Percentiles rank a stretch among this genome's conserved stretches.
These are phyloP conservation scores for Blastocystis sp. DNA, from an alignment of 352 stramenopile genomes.

Conservation along the genomic window DNA sequence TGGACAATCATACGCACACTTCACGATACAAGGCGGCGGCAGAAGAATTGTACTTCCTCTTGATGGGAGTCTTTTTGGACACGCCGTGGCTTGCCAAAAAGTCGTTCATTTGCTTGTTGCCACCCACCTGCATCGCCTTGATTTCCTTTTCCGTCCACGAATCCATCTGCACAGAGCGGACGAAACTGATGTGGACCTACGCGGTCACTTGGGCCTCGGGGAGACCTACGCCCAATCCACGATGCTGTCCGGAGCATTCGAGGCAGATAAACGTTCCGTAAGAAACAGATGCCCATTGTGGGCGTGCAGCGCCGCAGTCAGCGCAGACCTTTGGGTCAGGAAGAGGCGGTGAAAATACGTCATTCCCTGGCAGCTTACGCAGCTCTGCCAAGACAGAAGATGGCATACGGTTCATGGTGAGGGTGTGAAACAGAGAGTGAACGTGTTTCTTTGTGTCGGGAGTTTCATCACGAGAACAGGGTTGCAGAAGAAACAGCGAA, in stretches of 20 bases:
- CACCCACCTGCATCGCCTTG: constrained; percentile 66
- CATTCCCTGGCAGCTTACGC: constrained; percentile 66
- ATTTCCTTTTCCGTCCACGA: constrained; percentile 70
- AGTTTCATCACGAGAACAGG: no score
- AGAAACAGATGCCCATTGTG: constrained; percentile 70
- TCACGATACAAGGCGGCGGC: constrained; percentile 70
- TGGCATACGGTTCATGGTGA: constrained; percentile 57
- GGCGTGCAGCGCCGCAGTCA: constrained; percentile 67
- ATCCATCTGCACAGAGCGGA: constrained; percentile 71
- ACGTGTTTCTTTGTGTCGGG: no score
- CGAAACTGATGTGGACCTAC: constrained; percentile 71
- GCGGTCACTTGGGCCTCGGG: background rate
- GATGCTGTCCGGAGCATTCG: constrained; percentile 69
- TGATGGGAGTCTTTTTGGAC: constrained; percentile 37
- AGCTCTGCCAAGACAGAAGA: constrained; percentile 53
- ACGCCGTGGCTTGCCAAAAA: constrained; percentile 65
- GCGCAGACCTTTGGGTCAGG: constrained; percentile 43
- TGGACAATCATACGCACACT: background rate
- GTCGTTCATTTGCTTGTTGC: constrained; percentile 70
- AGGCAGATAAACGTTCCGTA: constrained; percentile 71
- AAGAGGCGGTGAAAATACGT: background rate
- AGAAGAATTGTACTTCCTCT: constrained; percentile 70
- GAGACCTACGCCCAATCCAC: constrained; percentile 50
- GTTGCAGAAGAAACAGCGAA: no score
- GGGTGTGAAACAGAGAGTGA: background rate